These are phyloP conservation scores for Letharia lupina DNA, from an alignment of 495 filamentous ascomycete species.

Conservation along the genomic window DNA sequence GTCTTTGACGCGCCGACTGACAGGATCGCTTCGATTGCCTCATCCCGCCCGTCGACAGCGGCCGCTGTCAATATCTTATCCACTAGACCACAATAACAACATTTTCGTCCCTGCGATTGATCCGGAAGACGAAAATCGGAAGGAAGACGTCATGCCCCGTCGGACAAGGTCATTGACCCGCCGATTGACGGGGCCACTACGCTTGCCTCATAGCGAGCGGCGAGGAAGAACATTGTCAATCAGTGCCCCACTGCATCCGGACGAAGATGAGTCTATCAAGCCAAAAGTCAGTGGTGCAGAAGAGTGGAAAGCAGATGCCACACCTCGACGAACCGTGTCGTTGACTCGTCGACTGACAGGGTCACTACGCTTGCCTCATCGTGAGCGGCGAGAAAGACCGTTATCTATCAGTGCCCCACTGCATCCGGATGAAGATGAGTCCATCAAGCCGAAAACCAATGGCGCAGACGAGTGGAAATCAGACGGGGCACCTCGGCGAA, in stretches of 20 bases:
- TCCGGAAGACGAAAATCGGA: background rate
- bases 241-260: background rate
- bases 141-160: background rate
- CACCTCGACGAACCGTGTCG: background rate
- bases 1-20: constrained; percentile 1
- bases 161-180: background rate
- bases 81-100: background rate
- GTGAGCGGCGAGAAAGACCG: background rate
- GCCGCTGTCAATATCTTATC: background rate
- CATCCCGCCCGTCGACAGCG: background rate
- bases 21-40: background rate
- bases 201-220: background rate
- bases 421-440: background rate
- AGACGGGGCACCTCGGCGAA: background rate
- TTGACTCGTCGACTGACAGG: background rate
- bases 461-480: background rate
- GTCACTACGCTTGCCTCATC: background rate
- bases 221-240: background rate
- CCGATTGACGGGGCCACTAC: background rate
- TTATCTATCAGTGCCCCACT: constrained; percentile 1
- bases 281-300: background rate
- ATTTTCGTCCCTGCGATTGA: background rate
- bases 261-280: background rate
- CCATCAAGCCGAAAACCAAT: background rate
- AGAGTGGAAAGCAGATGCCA: background rate